These are phyloP conservation scores for Cordyceps militaris DNA, from an alignment of 2,329 filamentous ascomycete genomes.

Conservation along the genomic window DNA sequence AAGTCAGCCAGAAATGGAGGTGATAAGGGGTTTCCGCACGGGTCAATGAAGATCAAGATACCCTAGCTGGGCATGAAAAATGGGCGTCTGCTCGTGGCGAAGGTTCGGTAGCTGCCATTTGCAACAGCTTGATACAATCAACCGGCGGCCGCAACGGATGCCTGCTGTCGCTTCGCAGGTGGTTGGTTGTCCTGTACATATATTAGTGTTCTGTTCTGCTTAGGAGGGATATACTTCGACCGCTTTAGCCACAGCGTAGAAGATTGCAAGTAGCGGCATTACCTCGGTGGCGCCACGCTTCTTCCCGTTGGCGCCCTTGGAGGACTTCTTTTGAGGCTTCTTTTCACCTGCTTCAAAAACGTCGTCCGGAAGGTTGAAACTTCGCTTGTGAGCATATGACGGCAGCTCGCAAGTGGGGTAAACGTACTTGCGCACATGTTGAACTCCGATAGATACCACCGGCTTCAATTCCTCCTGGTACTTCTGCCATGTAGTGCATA, in stretches of 20 bases:
- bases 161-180: slow-evolving; percentile 35
- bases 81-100: neutral
- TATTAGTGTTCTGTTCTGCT: neutral
- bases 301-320: slow-evolving; percentile 36
- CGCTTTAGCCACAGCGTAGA: slow-evolving; percentile 12
- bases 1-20: slow-evolving; percentile 13
- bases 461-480: slow-evolving; percentile 65
- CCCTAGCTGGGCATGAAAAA: neutral
- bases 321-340: slow-evolving; percentile 56
- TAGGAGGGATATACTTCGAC: neutral
- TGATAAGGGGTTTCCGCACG: neutral
- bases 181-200: slow-evolving; percentile 29
- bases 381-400: slow-evolving; percentile 14
- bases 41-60: neutral
- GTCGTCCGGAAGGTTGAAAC: slow-evolving; percentile 81
- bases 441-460: slow-evolving; percentile 60
- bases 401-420: slow-evolving; percentile 12
- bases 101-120: neutral
- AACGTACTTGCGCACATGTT: slow-evolving; percentile 77
- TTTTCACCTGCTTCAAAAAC: slow-evolving; percentile 77
- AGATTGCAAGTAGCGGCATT: slow-evolving; percentile 21
- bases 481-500: slow-evolving; percentile 68
- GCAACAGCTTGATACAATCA: slow-evolving; percentile 16
- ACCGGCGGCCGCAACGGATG: slow-evolving; percentile 34
- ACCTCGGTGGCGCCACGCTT: slow-evolving; percentile 45